Evolutionary conservation across 2,329 filamentous ascomycete species (phyloP), one percentile per base, ranked within the genome.

Genomic region (Aspergillus ruber): DNA sequence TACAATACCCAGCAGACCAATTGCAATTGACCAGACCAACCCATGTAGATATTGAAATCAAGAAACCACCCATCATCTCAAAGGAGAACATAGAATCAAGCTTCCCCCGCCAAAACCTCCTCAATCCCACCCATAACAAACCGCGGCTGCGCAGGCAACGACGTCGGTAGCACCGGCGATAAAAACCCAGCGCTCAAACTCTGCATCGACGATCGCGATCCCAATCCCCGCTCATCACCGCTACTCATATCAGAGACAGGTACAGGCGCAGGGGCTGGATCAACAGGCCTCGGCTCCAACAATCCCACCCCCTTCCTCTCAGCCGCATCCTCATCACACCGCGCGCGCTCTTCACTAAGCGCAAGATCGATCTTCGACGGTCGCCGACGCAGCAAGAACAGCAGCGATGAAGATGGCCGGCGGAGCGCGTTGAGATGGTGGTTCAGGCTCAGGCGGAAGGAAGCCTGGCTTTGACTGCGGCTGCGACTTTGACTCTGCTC

Each of bases 61-160:
- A 23, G 15, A 40, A 20, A 40, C 38, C 15, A 18, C 38, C 15
- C 18, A 23, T 39, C 43, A 36, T 38, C 45, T 6, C 39, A n/a
- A 35, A 27, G 20, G 20, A 17, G 20, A 38, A 41, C 25, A 33
- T 8, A 27, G n/a, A n/a, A n/a, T n/a, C n/a, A 72, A 42, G 62
- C 64, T 18, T 55, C 52, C 10, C 67, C 69, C 50, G 74, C 72
- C 69, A 74, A 68, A 27, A 74, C 69, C 57, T 74, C 72, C 47
- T 72, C 69, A 29, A 74, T 74, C 7, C 72, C 72, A 13, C 71
- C 71, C 65, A 74, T 69, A 20, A 74, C 70, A 51, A 69, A 70
- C 15, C 62, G 56, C 15, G 68, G 68, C 51, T 62, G 62, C 33
- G 51, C 52, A 6, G 49, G 21, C 21, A 21, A 21, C 21, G 21